Evolutionary conservation across 805 yeast species (phyloP), one percentile per base, ranked within the genome.

Genomic region (Sugiyamaella floridensis): DNA sequence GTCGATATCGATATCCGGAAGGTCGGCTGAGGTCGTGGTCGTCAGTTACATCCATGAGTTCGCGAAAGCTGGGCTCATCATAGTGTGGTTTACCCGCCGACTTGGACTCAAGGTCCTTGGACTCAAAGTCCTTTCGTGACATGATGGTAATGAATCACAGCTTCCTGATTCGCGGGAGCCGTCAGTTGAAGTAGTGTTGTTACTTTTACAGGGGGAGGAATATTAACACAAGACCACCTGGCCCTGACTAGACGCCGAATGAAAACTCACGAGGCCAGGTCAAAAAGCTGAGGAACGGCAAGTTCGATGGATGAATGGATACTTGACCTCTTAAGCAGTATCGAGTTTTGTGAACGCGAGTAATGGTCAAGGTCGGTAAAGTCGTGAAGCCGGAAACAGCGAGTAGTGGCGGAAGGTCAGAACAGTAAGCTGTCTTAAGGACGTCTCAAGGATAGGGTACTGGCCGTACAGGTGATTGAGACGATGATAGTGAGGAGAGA

Each of bases 1-100:
- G 32, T 16, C 51, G 51, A 26, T 41, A 48, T 5, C 51, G 34
- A 22, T 41, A 26, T 15, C 51, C 51, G n/a, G 46, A 43, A 3
- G 20, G 60, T 32, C n/a, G 12, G 37, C 37, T 32, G 37, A 32
- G 4, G 9, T 32, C 37, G 37, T 32, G 37, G 4, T 32, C 9
- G 37, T 32, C 37, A 10, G 37, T 3, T 4, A 3, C 37, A 11
- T 14, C 37, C 37, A 32, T 32, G 37, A 32, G 37, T 4, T 32
- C n/a, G 37, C 37, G 37, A 14, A 32, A 32, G n/a, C 37, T 32
- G 37, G 37, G 37, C 37, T 32, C n/a, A 8, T 22, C 26, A 6
- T 22, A 22, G 26, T 22, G 26, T 6, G 26, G 26, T 22, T 22
- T 22, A 6, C 26, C 26, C 26, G 26, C 26, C 26, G 26, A 3